Evolutionary conservation across 1,284 basidiomycete species (phyloP), one percentile per base, ranked within the genome.

Genomic region (Pulchroboletus neoregius): DNA sequence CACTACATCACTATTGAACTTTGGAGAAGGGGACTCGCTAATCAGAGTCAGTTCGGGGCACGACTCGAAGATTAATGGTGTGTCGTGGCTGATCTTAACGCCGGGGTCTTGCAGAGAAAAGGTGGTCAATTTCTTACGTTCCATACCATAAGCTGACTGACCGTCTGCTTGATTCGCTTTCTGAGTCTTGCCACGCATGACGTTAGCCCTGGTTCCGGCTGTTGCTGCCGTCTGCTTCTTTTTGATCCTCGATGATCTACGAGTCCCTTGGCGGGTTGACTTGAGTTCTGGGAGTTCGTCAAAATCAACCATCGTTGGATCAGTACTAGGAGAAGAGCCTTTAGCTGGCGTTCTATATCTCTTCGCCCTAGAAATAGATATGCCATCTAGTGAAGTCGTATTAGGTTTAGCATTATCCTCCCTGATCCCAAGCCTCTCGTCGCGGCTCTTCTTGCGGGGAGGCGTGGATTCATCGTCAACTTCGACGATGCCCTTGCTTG

Each of bases 381-480:
- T 34, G 13, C n/a, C 12, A 35, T 39, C 50, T 15, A 22, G 27
- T 8, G 26, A 24, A 16, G 18, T 39, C 35, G 46, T 30, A 12
- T 48, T 32, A 18, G 26, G 34, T 23, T 47, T 45, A 35, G 43
- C 18, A 11, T 34, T 43, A 13, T 51, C 28, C 9, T 32, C 43
- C 15, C 16, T 35, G 8, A 18, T 30, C 20, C 16, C 27, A 27
- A 12, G 12, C 27, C n/a, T 43, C 27, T 35, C 53, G 31, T 44
- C 20, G 18, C 60, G 47, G n/a, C 27, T 43, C 48, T 53, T 63
- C 61, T 66, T 68, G 22, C 44, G 43, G 2, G 54, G 60, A 31
- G 49, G 62, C 3, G 16, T 27, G 18, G n/a, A 36, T 37, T 47
- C 54, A 35, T 63, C 58, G 7, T 51, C 55, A 43, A 41, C 15